These are phyloP conservation scores for Myrica gale DNA, from an alignment of 306 rosid genomes.

Conservation along the genomic window DNA sequence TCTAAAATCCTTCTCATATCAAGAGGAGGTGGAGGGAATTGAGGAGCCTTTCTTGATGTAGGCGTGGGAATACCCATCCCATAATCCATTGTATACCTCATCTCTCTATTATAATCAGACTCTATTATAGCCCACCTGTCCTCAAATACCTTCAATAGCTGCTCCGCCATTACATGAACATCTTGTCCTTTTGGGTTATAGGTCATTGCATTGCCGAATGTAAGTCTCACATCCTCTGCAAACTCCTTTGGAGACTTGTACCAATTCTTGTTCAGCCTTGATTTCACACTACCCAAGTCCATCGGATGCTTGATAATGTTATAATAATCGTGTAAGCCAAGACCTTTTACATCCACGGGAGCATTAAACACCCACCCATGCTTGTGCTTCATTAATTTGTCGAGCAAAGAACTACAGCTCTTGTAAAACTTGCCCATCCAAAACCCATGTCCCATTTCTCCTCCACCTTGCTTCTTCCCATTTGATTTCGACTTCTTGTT, in stretches of 20 bases:
- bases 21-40: constrained; percentile 60
- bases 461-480: constrained; percentile 68
- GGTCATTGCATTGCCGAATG: constrained; percentile 83
- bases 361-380: constrained; percentile 88
- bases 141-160: constrained; percentile 66
- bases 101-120: constrained; percentile 76
- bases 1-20: constrained; percentile 79
- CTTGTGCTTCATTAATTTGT: constrained; percentile 88
- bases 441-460: constrained; percentile 55
- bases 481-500: constrained; percentile 72
- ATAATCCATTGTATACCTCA: constrained; percentile 57
- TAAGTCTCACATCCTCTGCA: constrained; percentile 97
- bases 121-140: constrained; percentile 91
- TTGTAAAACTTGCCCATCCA: constrained; percentile 80
- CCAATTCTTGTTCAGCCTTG: constrained; percentile 83
- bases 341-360: constrained; percentile 79
- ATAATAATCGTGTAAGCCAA: constrained; percentile 88
- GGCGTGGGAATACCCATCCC: constrained; percentile 54
- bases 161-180: constrained; percentile 96
- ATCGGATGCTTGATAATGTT: constrained; percentile 76
- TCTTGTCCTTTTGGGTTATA: constrained; percentile 92
- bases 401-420: constrained; percentile 88
- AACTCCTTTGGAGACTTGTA: constrained; percentile 92
- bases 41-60: constrained; percentile 61
- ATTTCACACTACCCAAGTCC: constrained; percentile 88